phyloP scores from a whole-genome alignment of 73 alveolate species.

The Diophrys appendiculata region DNA sequence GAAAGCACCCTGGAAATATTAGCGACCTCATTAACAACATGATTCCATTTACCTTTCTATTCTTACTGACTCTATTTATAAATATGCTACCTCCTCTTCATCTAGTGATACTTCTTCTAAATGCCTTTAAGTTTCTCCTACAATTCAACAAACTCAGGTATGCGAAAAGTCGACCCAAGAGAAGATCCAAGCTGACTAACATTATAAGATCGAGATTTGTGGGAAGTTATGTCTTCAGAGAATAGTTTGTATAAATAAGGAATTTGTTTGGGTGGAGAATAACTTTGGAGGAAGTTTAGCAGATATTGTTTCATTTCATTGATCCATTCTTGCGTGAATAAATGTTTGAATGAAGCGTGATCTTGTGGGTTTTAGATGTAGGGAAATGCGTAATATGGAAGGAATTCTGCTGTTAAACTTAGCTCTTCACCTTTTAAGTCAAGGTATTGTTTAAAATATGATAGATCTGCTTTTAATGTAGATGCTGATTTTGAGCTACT shows the following conservation, averaged over 20 bases:
- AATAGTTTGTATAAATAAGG: too few relatives aligned
- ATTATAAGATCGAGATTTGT: too few relatives aligned
- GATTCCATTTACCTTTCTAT: background rate
- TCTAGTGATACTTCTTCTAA: background rate
- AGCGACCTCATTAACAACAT: background rate
- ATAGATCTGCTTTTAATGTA: conserved; percentile 66
- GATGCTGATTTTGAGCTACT: conserved; percentile 46
- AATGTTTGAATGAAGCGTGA: conserved; percentile 73
- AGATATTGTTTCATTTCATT: conserved; percentile 62
- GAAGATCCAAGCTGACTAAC: too few relatives aligned
- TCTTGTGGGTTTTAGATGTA: conserved; percentile 79
- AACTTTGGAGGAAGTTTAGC: background rate
- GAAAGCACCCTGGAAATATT: background rate
- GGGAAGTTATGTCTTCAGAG: too few relatives aligned
- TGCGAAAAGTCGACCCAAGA: too few relatives aligned
- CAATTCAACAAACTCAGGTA: background rate
- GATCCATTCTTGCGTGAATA: conserved; percentile 78
- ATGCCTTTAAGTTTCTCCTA: background rate
- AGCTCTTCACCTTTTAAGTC: conserved; percentile 80
- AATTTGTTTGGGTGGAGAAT: too few relatives aligned
- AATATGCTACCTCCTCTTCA: too few relatives aligned
- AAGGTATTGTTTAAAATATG: conserved; percentile 79
- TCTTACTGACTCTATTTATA: background rate
- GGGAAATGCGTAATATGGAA: conserved; percentile 91
- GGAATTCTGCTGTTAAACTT: conserved; percentile 82